These are phyloP conservation scores for Clarkia xantiana DNA, from an alignment of 345 rosid genomes.

Conservation along the genomic window DNA sequence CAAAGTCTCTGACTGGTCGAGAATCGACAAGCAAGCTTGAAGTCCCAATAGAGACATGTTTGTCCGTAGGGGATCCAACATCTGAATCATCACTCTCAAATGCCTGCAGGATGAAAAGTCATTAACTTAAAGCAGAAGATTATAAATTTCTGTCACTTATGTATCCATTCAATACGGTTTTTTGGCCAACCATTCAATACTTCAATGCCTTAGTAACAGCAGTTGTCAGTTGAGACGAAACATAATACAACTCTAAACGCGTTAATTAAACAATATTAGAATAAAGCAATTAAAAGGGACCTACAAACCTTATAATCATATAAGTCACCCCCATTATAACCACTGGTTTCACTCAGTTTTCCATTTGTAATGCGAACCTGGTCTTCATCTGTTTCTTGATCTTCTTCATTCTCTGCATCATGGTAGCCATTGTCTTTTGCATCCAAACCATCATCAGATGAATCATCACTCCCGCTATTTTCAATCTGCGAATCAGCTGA, in stretches of 20 bases:
- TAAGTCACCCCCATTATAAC: conserved; percentile 70
- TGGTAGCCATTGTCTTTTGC: conserved; percentile 61
- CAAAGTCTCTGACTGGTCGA: conserved; percentile 24
- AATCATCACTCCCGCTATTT: conserved; percentile 84
- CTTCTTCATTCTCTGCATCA: conserved; percentile 84
- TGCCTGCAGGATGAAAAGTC: conserved; percentile 30
- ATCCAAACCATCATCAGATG: conserved; percentile 72
- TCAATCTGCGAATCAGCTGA: conserved; percentile 83
- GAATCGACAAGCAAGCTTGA: conserved; percentile 28
- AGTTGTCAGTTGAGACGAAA: not conserved
- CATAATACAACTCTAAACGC: not conserved
- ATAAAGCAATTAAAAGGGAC: not conserved
- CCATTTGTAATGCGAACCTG: conserved; percentile 66
- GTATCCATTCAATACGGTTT: no score
- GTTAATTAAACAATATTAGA: not conserved
- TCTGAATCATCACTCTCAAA: conserved; percentile 82
- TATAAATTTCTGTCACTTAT: no score
- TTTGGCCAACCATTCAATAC: no score
- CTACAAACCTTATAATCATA: conserved; percentile 71
- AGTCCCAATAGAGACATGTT: conserved; percentile 28
- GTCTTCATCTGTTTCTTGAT: conserved; percentile 71
- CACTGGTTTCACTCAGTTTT: conserved; percentile 89
- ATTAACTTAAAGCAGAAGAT: not conserved
- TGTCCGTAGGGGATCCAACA: conserved; percentile 48
- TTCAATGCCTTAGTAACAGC: no score